Base-by-base conservation (phyloP, 1,284 basidiomycete species). In the Ustilago nuda region DNA sequence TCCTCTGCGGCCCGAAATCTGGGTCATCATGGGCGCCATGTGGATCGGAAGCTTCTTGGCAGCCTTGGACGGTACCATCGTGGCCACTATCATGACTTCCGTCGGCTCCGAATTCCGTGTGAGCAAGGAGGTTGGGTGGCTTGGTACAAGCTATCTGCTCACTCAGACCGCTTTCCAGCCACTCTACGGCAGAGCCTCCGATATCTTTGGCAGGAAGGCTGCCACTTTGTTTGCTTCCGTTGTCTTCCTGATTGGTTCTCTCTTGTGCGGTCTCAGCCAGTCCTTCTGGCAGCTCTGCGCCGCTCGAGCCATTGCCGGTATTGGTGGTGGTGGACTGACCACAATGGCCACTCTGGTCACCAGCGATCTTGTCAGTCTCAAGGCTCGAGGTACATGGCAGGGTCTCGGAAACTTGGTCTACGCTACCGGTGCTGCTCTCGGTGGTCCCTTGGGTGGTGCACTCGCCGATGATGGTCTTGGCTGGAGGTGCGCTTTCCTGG, bases 241-340 rank as follows among this genome's bases (percentile, higher is more conserved):
- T 54, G 67, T 83, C 55, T 85, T 85, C 69, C 69, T 81, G 13
- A 13, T 83, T 52, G 84, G 84, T n/a, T 78, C 78, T 32, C 72
- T 84, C 8, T 62, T 84, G 41, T 85, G 84, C 57, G 83, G 84
- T 66, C 77, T 85, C 53, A 79, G 81, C 23, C 80, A 78, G 59
- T 78, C 76, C 17, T 82, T 85, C 70, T 68, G 66, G 73, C 81
- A 82, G 77, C 78, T 84, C 9, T 84, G 82, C 55, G 72, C 74
- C 35, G 86, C 85, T 36, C 78, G 87, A 35, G 87, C 87, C 8
- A 84, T 88, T 15, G 84, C 86, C 8, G 87, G 87, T 66, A 85
- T 87, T 23, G 87, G 61, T 13, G 87, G 87, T 19, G 87, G 87
- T 36, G 87, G 87, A 12, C 79, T 88, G 57, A 87, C 87, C 55